Evolutionary conservation across 2,329 filamentous ascomycete species (phyloP).

Genomic region (Ophiostoma quercus): DNA sequence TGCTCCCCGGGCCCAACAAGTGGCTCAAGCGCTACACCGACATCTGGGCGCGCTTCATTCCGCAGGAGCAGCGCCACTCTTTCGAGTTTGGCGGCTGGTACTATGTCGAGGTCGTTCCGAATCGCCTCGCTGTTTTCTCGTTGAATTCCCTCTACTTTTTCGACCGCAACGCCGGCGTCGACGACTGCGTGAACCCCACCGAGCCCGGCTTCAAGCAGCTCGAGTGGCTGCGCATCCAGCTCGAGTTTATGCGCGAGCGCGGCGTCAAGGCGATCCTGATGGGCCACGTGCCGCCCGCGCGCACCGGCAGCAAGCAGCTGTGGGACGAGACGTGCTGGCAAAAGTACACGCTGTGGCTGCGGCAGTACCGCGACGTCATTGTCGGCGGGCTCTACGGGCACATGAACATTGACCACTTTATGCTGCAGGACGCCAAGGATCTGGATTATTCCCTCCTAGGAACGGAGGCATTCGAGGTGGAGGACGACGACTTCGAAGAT

Average conservation of each 20-base stretch:
- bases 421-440: slow-evolving; percentile 79
- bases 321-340: slow-evolving; percentile 99
- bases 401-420: slow-evolving; percentile 98
- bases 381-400: slow-evolving; percentile 78
- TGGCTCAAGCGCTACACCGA: slow-evolving; percentile 74
- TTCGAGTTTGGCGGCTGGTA: slow-evolving; percentile 96
- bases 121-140: slow-evolving; percentile 81
- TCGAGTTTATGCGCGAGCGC: slow-evolving; percentile 73
- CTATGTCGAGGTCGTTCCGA: slow-evolving; percentile 82
- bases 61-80: slow-evolving; percentile 82
- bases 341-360: slow-evolving; percentile 87
- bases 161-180: slow-evolving; percentile 84
- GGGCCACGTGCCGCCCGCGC: slow-evolving; percentile 87
- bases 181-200: slow-evolving; percentile 72
- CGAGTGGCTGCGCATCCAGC: slow-evolving; percentile 89
- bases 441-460: slow-evolving; percentile 54
- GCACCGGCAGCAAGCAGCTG: slow-evolving; percentile 74
- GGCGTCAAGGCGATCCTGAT: slow-evolving; percentile 93
- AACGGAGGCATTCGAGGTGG: slow-evolving; percentile 23
- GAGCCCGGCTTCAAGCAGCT: slow-evolving; percentile 93
- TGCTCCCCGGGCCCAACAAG: slow-evolving; percentile 75
- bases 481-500: slow-evolving; percentile 14
- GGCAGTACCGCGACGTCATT: slow-evolving; percentile 86
- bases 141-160: slow-evolving; percentile 97
- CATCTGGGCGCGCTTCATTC: slow-evolving; percentile 83